phyloP scores from a whole-genome alignment of 495 filamentous ascomycete genomes.

The Xylaria bambusicola region DNA sequence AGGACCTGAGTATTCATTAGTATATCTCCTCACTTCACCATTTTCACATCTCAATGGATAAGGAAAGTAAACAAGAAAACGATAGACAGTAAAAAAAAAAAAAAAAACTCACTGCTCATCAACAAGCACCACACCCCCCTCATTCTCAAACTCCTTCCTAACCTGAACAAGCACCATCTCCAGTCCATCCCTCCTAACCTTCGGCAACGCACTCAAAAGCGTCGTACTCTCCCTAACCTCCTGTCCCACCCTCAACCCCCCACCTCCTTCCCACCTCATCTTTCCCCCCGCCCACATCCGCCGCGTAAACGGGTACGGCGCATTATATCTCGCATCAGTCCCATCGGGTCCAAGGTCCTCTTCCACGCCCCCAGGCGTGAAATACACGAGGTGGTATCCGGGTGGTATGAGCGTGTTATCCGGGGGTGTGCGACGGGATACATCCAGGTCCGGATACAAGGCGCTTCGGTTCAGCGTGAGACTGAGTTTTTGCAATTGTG shows the following conservation, averaged over 20 bases:
- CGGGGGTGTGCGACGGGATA: not conserved
- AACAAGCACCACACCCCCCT: constrained; percentile 50
- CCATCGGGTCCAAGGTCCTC: constrained; percentile 59
- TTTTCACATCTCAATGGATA: no score
- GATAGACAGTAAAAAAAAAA: not conserved
- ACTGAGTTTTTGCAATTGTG: constrained; percentile 58
- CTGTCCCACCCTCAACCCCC: constrained; percentile 26
- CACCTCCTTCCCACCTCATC: constrained; percentile 54
- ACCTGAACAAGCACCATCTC: constrained; percentile 69
- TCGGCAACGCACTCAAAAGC: constrained; percentile 41
- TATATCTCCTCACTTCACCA: no score
- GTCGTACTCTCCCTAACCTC: not conserved
- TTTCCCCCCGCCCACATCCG: constrained; percentile 73
- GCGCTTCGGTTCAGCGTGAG: constrained; percentile 47
- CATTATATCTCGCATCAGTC: constrained; percentile 61
- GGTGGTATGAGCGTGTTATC: constrained; percentile 52
- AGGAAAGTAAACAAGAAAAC: no score
- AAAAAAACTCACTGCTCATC: constrained; percentile 49
- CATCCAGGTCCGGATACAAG: not conserved
- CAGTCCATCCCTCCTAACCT: constrained; percentile 54
- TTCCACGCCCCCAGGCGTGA: constrained; percentile 57
- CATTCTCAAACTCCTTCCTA: constrained; percentile 60
- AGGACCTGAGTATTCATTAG: constrained; percentile 47
- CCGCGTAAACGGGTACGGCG: constrained; percentile 59
- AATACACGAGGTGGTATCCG: constrained; percentile 63